Evolutionary conservation across 805 yeast species (phyloP), one percentile per base, ranked within the genome.

Genomic region (Wickerhamiella australiensis): DNA sequence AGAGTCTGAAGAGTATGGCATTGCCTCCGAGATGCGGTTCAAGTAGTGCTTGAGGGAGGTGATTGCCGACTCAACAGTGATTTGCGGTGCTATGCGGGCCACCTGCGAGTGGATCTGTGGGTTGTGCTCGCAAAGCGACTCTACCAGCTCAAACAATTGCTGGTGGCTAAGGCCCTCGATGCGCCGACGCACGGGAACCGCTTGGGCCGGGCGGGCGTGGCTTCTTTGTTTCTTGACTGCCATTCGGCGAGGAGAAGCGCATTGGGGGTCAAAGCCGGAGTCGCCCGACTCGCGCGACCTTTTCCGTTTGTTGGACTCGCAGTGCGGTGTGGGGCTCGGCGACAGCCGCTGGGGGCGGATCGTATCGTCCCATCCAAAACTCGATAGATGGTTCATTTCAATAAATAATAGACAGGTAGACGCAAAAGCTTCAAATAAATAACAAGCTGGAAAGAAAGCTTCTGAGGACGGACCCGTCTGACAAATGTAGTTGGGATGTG

Each of bases 1-100:
- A 57, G 83, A 87, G 54, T 85, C 85, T 55, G 80, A 79, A 22
- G 41, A 6, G 62, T 82, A 85, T 1, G 95, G 95, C 55, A 86
- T 64, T 52, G 73, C 71, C 8, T 62, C 61, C 18, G 66, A 57
- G 23, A 84, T 74, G 6, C 50, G 53, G 3, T 59, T 60, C 44
- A 75, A 66, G 57, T 78, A 76, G 5, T 60, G 57, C 35, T 67
- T 62, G 47, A 86, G 67, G 38, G 77, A 68, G 9, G 65, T 68
- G 8, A 81, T 61, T 5, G 83, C 74, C 50, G 73, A 71, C 11
- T 68, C 62, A 3, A 78, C 71, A 0, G 79, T 68, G 13, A 87
- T 78, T 46, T 69, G 69, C 22, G 88, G 85, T 0, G 84, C 72
- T 53, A 73, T 58, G 29, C 54, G 54, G 17, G 69, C 58, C 44